Conservation (phyloP, 1,284 basidiomycete genomes). For the Malassezia sympodialis region DNA sequence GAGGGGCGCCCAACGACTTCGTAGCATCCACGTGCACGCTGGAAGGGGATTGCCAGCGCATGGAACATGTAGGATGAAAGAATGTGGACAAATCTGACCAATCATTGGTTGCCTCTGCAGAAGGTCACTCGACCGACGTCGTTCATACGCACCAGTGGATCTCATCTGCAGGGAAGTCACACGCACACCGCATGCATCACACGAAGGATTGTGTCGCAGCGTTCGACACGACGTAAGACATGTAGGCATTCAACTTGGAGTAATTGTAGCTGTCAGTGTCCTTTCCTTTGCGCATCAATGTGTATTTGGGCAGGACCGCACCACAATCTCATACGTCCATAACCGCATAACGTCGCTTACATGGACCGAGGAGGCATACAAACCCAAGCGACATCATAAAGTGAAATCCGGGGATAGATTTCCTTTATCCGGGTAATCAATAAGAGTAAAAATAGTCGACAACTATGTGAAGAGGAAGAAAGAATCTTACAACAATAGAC, state of each 20-base stretch:
- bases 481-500: not conserved
- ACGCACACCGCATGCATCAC: not conserved
- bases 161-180: not conserved
- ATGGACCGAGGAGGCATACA: too few relatives aligned
- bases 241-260: too few relatives aligned
- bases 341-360: too few relatives aligned
- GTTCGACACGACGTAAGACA: not conserved
- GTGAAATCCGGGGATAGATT: too few relatives aligned
- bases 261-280: too few relatives aligned
- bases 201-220: not conserved
- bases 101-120: not conserved
- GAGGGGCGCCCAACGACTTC: not conserved
- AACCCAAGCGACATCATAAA: too few relatives aligned
- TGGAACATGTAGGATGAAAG: not conserved
- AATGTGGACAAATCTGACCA: not conserved
- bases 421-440: too few relatives aligned
- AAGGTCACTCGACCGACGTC: not conserved
- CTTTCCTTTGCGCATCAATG: too few relatives aligned
- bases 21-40: slow-evolving; percentile 3
- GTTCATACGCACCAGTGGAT: not conserved
- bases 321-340: too few relatives aligned
- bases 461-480: not conserved
- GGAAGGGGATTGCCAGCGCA: slow-evolving; percentile 3
- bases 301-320: too few relatives aligned
- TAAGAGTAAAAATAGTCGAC: not conserved